Evolutionary conservation across 768 basidiomycete genomes (phyloP).

Genomic region (Agaricus subrufescens): DNA sequence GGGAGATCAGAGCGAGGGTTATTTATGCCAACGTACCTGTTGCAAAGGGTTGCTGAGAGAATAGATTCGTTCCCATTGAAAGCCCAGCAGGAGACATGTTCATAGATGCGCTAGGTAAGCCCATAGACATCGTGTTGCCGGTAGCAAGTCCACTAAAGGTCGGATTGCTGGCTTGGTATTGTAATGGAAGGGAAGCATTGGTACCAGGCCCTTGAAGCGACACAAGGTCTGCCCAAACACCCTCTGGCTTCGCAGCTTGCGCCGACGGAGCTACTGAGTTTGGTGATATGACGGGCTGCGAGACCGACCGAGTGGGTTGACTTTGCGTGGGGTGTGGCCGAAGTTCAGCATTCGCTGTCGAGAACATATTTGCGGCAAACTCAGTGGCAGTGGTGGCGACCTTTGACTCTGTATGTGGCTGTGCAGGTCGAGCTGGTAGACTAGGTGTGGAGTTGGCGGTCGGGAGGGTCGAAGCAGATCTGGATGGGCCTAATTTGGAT

Average conservation of each 20-base stretch:
- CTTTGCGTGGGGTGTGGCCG: constrained; percentile 14
- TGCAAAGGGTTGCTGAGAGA: constrained; percentile 15
- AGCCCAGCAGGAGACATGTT: not conserved
- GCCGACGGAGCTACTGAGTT: constrained; percentile 4
- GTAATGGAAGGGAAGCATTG: constrained; percentile 51
- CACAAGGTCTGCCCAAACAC: constrained; percentile 56
- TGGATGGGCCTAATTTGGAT: constrained; percentile 41
- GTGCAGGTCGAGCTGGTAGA: constrained; percentile 6
- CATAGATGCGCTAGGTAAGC: not conserved
- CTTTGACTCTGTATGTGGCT: constrained; percentile 4
- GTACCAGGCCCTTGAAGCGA: constrained; percentile 38
- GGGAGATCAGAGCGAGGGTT: constrained; percentile 11
- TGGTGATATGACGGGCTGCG: constrained; percentile 19
- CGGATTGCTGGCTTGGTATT: constrained; percentile 23
- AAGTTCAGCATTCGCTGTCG: constrained; percentile 10
- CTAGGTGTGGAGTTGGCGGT: constrained; percentile 16
- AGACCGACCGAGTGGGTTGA: constrained; percentile 18
- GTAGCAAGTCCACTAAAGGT: constrained; percentile 4
- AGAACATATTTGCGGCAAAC: constrained; percentile 12
- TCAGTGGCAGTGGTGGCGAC: constrained; percentile 4
- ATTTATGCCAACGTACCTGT: constrained; percentile 13
- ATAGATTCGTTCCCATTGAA: constrained; percentile 17
- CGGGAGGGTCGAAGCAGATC: constrained; percentile 26
- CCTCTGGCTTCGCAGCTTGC: constrained; percentile 17
- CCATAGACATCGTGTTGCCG: not conserved